These are phyloP conservation scores for Logfia minima DNA, from an alignment of 129 eudicot species.

Conservation along the genomic window DNA sequence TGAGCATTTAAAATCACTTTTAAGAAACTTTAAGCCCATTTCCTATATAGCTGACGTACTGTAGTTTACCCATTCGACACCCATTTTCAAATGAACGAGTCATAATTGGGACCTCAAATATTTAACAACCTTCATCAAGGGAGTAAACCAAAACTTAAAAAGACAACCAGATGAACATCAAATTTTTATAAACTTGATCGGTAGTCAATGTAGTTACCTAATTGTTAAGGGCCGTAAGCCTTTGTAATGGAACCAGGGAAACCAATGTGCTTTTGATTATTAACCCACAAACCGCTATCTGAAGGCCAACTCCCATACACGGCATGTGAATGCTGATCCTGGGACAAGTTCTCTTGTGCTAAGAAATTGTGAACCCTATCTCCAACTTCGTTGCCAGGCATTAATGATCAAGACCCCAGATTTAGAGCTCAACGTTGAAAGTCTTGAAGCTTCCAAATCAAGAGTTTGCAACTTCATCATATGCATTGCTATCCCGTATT, in stretches of 20 bases:
- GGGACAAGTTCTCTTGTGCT: constrained; percentile 65
- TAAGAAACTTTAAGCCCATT: too few relatives aligned
- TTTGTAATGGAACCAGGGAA: constrained; percentile 39
- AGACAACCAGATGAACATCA: background rate
- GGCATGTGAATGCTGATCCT: constrained; percentile 51
- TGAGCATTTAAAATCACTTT: too few relatives aligned
- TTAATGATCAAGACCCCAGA: constrained; percentile 46
- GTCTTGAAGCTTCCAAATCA: constrained; percentile 10
- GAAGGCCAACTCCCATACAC: constrained; percentile 62
- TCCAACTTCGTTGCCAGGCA: constrained; percentile 94
- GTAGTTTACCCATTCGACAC: background rate
- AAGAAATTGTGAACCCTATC: constrained; percentile 95
- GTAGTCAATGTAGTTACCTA: constrained; percentile 47
- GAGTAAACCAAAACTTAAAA: background rate
- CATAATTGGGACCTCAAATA: background rate
- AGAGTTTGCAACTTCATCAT: constrained; percentile 14
- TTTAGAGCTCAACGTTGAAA: constrained; percentile 12
- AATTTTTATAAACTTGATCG: background rate
- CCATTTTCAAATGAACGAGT: background rate
- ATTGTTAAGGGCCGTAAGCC: constrained; percentile 46
- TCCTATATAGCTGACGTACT: too few relatives aligned
- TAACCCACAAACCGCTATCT: constrained; percentile 60
- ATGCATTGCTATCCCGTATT: constrained; percentile 10
- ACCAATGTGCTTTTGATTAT: constrained; percentile 53
- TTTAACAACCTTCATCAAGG: background rate